Base-by-base conservation (phyloP, 2,329 filamentous ascomycete genomes). In the Apiospora koreana region DNA sequence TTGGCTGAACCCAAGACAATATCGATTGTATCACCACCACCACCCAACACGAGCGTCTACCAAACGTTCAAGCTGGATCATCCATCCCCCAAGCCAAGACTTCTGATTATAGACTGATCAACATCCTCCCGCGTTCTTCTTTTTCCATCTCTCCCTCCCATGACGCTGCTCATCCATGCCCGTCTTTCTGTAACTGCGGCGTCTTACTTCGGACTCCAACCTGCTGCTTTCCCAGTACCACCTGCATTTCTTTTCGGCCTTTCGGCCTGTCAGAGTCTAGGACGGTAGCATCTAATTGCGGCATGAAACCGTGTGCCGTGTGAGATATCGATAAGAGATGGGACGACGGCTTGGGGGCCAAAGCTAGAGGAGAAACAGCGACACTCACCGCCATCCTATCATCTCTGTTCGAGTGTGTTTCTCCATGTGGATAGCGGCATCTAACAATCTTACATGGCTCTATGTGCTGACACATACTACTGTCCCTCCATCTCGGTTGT, bases 261-360 rank as follows among this genome's bases (percentile, higher is more conserved):
- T 62, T n/a, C 54, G 18, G 21, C 54, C 54, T 62, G 54, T 62
- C 54, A 62, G 54, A 12, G 54, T 35, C 31, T 9, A n/a, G 31
- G 28, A 38, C 31, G 54, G 54, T 21, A 54, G 25, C 48, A 54
- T 54, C 48, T n/a, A 62, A 18, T 18, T 12, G 31, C 31, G 31
- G 54, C 23, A 62, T 62, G 54, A 62, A 38, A 62, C 54, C 31
- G 54, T 62, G 18, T 38, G 54, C 31, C 54, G 54, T 23, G 54
- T 38, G 54, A 62, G 54, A 62, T 62, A 62, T 62, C 54, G 54
- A 62, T 62, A 62, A 62, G 54, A 58, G 28, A 62, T 62, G 54
- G 54, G 54, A 62, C 31, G 54, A 62, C 31, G 54, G 18, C 18
- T 21, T 54, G 50, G 54, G 54, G 31, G 54, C 54, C 54, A 38